phyloP scores from a whole-genome alignment of 1,284 basidiomycete genomes.

The Xanthoconium separans region DNA sequence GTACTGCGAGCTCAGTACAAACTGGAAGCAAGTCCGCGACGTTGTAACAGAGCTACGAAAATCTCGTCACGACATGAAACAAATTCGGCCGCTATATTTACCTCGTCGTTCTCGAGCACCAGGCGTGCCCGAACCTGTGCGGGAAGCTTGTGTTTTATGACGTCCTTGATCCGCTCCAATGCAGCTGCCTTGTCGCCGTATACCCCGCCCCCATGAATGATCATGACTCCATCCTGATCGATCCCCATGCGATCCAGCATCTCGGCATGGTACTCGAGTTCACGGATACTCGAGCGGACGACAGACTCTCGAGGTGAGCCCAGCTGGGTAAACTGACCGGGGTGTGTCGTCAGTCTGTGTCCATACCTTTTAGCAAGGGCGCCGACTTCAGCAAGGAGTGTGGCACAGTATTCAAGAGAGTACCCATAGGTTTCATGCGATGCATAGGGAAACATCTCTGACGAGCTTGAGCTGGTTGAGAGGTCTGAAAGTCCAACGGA shows the following conservation, averaged over 20 bases:
- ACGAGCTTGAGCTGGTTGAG: conserved; percentile 45
- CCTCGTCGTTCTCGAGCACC: conserved; percentile 92
- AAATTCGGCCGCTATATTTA: conserved; percentile 26
- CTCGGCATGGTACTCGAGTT: conserved; percentile 82
- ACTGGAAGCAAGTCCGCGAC: conserved; percentile 83
- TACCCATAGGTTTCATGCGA: conserved; percentile 83
- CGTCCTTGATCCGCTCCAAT: conserved; percentile 70
- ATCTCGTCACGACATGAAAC: neutral
- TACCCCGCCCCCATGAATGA: conserved; percentile 79
- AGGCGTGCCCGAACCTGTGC: conserved; percentile 68
- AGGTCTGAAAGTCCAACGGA: neutral
- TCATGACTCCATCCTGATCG: conserved; percentile 74
- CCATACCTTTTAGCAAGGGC: conserved; percentile 74
- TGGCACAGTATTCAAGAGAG: conserved; percentile 57
- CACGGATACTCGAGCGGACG: conserved; percentile 72
- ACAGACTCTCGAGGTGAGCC: conserved; percentile 77
- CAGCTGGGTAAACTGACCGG: conserved; percentile 85
- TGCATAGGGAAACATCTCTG: conserved; percentile 91
- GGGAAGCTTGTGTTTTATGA: conserved; percentile 59
- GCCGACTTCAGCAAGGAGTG: conserved; percentile 55
- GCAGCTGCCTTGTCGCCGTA: conserved; percentile 79
- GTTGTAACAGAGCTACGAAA: conserved; percentile 75
- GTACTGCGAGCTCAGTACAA: conserved; percentile 80
- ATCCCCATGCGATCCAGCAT: conserved; percentile 85
- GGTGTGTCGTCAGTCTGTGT: conserved; percentile 84